A percentile compares a stretch with the other conserved stretches of the same genome.
Conservation (phyloP, 305 asterid genomes). For the Fraxinus platypoda region DNA sequence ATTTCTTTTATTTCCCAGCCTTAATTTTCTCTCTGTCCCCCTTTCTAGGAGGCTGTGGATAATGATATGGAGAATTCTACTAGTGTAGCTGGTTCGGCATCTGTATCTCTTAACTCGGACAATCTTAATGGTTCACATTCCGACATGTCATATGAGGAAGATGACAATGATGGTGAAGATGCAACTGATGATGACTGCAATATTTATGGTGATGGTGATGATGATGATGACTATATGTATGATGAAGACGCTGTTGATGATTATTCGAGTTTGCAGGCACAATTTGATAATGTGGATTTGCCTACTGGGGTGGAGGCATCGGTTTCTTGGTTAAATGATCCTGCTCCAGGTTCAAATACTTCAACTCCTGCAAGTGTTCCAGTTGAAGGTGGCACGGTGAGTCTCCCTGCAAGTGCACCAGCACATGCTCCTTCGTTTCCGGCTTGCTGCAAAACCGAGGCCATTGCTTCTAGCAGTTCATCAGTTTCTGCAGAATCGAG, state of each 20-base stretch:
- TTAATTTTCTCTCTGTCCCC: not conserved
- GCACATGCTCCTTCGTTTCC: slow-evolving; percentile 15
- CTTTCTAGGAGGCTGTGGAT: slow-evolving; percentile 33
- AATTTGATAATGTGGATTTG: slow-evolving; percentile 57
- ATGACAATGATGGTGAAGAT: slow-evolving; percentile 34
- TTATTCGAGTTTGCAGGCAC: slow-evolving; percentile 52
- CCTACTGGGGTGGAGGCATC: slow-evolving; percentile 71
- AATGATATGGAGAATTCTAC: slow-evolving; percentile 27
- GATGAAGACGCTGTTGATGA: slow-evolving; percentile 33
- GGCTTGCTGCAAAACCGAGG: slow-evolving; percentile 10
- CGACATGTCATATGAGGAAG: slow-evolving; percentile 36
- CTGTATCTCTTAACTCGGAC: slow-evolving; percentile 30
- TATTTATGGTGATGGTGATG: slow-evolving; percentile 1
- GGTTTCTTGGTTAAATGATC: slow-evolving; percentile 43
- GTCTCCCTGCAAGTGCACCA: slow-evolving; percentile 18
- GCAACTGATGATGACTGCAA: slow-evolving; percentile 21
- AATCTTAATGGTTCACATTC: slow-evolving; percentile 36
- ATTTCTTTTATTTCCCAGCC: not conserved
- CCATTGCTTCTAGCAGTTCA: slow-evolving; percentile 38
- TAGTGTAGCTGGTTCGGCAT: slow-evolving; percentile 32
- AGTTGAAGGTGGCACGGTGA: slow-evolving; percentile 1
- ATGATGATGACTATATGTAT: slow-evolving; percentile 24
- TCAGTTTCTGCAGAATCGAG: slow-evolving; percentile 25
- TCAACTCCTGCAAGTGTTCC: slow-evolving; percentile 10
- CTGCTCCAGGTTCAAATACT: slow-evolving; percentile 23